Base-by-base conservation (phyloP, 192 early-diverging fungal species). In the Radiomyces spectabilis region DNA sequence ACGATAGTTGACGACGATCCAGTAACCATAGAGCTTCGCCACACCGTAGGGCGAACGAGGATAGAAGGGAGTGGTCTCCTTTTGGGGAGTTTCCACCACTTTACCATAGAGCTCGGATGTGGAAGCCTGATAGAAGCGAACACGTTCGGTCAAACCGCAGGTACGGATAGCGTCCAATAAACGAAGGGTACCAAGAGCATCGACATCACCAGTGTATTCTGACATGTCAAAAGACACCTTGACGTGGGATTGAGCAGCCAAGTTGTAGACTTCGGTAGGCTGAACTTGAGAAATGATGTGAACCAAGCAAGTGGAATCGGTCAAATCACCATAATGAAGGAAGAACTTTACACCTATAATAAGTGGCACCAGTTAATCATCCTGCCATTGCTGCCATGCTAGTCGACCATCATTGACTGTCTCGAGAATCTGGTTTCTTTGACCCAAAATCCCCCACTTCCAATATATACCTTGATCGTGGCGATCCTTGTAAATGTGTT, bases 11-110 rank as follows among this genome's bases (percentile, higher is more conserved):
- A 87, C 72, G 18, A 81, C 77, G 63, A 88, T 86, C 86, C 86
- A 89, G 66, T 78, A 89, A 48, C 77, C 86, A 65, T 87, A 88
- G 41, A 88, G 78, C 66, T 89, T 89, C 25, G 86, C 86, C 13
- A 89, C 85, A 61, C 82, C 86, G 69, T 89, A 89, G 19, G 86
- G 86, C 12, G 85, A 86, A 48, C 86, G 77, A 45, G 85, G 86
- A 62, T 89, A 89, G 62, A 89, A 89, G 8, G 85, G 86, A 9
- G 86, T 88, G 13, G 76, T 89, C 60, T 89, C 86, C 57, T 71
- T 83, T 57, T 88, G 85, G 19, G 85, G 85, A 9, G 79, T 85
- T 57, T 89, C 86, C 10, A 71, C 76, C 5, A 83, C 86, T 57
- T 87, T 87, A 49, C 86, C 86, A 58, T 86, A 88, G 33, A 87